Evolutionary conservation across 176 grass and related monocot species (phyloP), one percentile per base, ranked within the genome.

Genomic region (Aegilops umbellulata): DNA sequence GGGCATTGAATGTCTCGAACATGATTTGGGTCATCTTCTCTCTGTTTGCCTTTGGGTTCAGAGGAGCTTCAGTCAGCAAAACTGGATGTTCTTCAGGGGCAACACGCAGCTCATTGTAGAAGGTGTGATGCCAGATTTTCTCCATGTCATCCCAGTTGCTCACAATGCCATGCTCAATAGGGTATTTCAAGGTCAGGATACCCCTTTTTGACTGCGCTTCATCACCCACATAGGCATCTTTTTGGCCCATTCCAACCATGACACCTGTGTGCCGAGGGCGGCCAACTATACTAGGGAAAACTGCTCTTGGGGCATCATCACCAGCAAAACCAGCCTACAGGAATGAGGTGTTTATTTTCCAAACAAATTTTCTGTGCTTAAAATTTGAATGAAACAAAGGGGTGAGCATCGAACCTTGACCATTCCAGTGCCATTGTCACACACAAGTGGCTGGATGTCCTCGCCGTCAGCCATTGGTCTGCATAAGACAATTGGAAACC

Each of bases 1-100:
- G 79, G n/a, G 86, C 86, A 82, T 82, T 87, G 86, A 87, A 87
- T 58, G 86, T 87, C 79, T 87, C 86, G 51, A 87, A 87, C 86
- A 87, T 87, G 86, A 87, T 87, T 38, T 87, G 86, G 60, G 85
- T 87, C 85, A 81, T 87, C 78, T 87, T 87, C 85, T 87, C 77
- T 74, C 78, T 87, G 31, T 87, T 87, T 38, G 85, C 85, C 58
- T 87, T 87, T 81, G 85, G 85, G 78, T 87, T 87, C 25, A 87
- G 39, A 87, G 85, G 85, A 74, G 85, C 85, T 87, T 87, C 68
- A 3, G 85, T 87, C 66, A 87, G 85, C 78, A 87, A 51, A 35
- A 87, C 27, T 49, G 85, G 85, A 74, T 87, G 78, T 58, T 87
- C 85, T 74, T 87, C 77, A 51, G 83, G 85, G 58, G 85, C 85